A percentile compares a stretch with the other conserved stretches of the same genome.
Evolutionary conservation across 345 rosid species (phyloP).

Genomic region (Isatis tinctoria): DNA sequence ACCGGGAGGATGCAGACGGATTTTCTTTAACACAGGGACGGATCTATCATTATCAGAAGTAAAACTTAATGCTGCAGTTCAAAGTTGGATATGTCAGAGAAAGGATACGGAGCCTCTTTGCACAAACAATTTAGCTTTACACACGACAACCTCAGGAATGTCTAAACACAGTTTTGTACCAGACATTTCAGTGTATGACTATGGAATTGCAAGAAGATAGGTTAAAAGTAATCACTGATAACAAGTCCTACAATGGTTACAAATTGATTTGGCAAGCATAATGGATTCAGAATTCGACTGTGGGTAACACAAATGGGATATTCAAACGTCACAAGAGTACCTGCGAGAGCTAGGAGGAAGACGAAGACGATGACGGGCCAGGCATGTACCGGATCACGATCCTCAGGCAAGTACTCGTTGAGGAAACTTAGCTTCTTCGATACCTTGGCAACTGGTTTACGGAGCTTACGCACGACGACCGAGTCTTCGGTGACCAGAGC

Average conservation of each 20-base stretch:
- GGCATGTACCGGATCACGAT: constrained; percentile 82
- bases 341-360: constrained; percentile 67
- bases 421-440: constrained; percentile 61
- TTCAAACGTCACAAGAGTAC: constrained; percentile 19
- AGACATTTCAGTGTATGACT: neutral
- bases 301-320: neutral
- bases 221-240: neutral
- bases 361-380: constrained; percentile 84
- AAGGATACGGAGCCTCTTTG: neutral
- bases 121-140: neutral
- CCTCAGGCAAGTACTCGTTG: constrained; percentile 93
- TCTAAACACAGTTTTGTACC: neutral
- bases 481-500: constrained; percentile 66
- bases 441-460: constrained; percentile 60
- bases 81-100: neutral
- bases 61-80: constrained; percentile 59
- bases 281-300: neutral
- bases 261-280: neutral
- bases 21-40: constrained; percentile 44
- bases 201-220: constrained; percentile 1
- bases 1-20: constrained; percentile 60
- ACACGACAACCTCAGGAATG: neutral
- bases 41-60: constrained; percentile 34
- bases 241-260: neutral
- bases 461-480: constrained; percentile 60